A percentile compares a stretch with the other conserved stretches of the same genome.
Conservation (phyloP, 2,329 filamentous ascomycete genomes). For the Calonectria leucothoes region DNA sequence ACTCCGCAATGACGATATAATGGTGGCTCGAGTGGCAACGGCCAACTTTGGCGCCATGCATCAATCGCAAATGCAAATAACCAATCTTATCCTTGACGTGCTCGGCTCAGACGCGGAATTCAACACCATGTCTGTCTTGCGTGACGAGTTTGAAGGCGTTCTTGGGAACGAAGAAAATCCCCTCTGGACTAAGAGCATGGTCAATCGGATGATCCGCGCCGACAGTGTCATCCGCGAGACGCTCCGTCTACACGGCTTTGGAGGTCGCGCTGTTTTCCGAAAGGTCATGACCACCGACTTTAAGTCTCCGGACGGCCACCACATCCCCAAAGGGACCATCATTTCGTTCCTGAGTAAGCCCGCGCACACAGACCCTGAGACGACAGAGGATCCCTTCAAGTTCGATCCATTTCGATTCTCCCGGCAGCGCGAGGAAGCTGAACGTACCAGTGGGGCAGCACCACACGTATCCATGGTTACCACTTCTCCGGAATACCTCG, state of each 20-base stretch:
- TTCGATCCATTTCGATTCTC: constrained; percentile 32
- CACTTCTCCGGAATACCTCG: constrained; percentile 40
- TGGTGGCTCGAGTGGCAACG: not conserved
- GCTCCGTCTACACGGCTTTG: constrained; percentile 49
- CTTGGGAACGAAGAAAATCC: constrained; percentile 36
- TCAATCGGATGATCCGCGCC: constrained; percentile 50
- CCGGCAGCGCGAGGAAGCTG: constrained; percentile 45
- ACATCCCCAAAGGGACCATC: not conserved
- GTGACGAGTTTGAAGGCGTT: constrained; percentile 48
- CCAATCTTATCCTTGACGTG: not conserved
- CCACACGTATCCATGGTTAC: constrained; percentile 27
- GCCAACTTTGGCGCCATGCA: not conserved
- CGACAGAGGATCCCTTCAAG: not conserved
- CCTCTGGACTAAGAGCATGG: constrained; percentile 52
- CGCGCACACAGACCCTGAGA: not conserved
- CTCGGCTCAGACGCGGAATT: not conserved
- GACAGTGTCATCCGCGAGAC: constrained; percentile 59
- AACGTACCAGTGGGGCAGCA: constrained; percentile 12
- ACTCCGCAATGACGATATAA: constrained; percentile 23
- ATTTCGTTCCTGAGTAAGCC: not conserved
- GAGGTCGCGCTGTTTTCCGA: constrained; percentile 42
- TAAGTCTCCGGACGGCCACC: constrained; percentile 38
- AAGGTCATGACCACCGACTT: constrained; percentile 43
- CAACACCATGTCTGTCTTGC: not conserved
- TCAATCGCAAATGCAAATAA: not conserved